These are phyloP conservation scores for Taxillus chinensis DNA, from an alignment of 164 flowering plant species.

Conservation along the genomic window DNA sequence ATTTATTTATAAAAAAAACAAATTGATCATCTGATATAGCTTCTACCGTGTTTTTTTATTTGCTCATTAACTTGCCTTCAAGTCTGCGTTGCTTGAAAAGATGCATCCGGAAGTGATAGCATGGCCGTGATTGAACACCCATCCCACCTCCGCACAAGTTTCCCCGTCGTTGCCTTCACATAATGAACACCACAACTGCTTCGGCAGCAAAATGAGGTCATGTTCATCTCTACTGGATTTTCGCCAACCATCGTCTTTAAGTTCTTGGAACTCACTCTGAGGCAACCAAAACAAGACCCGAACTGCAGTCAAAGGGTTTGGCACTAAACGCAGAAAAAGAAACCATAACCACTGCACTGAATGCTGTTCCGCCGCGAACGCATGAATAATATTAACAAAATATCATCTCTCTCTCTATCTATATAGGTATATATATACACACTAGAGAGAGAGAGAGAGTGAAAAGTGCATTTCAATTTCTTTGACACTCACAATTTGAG, in stretches of 20 bases:
- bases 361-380: too few species aligned
- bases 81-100: constrained; percentile 35
- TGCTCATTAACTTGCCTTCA: constrained; percentile 42
- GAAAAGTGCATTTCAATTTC: too few species aligned
- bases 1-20: too few species aligned
- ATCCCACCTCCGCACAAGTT: constrained; percentile 57
- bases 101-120: constrained; percentile 67
- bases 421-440: too few species aligned
- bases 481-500: constrained; percentile 34
- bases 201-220: constrained; percentile 54
- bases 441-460: too few species aligned
- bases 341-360: too few species aligned
- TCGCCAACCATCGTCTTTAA: constrained; percentile 21
- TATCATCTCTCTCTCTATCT: too few species aligned
- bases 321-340: not conserved
- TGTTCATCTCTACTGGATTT: constrained; percentile 36
- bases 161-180: constrained; percentile 35
- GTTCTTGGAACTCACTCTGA: constrained; percentile 40
- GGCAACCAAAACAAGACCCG: not conserved
- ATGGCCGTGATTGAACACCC: constrained; percentile 49
- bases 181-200: constrained; percentile 74
- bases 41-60: too few species aligned
- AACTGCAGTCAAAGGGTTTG: not conserved
- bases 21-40: too few species aligned
- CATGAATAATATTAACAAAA: too few species aligned